Evolutionary conservation across 2,329 filamentous ascomycete genomes (phyloP).

Genomic region (Sclerotinia trifoliorum): DNA sequence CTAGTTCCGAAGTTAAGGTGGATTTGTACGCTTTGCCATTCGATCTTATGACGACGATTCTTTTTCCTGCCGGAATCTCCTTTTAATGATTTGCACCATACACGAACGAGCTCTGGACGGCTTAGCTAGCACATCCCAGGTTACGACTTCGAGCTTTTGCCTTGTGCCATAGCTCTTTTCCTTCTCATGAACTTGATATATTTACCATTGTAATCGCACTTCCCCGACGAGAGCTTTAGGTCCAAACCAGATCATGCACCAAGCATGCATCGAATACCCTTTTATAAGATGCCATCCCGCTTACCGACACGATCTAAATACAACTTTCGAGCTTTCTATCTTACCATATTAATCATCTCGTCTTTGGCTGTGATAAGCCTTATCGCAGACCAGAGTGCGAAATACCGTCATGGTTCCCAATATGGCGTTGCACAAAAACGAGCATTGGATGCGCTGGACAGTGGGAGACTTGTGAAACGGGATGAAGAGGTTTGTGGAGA

Average conservation of each 20-base stretch:
- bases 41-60: slow-evolving; percentile 4
- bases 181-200: not conserved
- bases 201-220: not conserved
- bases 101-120: not conserved
- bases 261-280: slow-evolving; percentile 32
- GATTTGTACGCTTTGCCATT: slow-evolving; percentile 7
- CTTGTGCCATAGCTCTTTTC: not conserved
- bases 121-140: not conserved
- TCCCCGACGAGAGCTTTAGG: not conserved
- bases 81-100: not conserved
- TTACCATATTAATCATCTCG: slow-evolving; percentile 38
- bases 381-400: slow-evolving; percentile 37
- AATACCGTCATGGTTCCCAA: slow-evolving; percentile 34
- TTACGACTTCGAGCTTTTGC: not conserved
- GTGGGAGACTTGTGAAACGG: slow-evolving; percentile 33
- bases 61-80: not conserved
- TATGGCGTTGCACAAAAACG: slow-evolving; percentile 36
- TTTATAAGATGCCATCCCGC: slow-evolving; percentile 27
- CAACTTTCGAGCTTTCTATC: slow-evolving; percentile 40
- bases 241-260: slow-evolving; percentile 30
- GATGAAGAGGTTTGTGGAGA: slow-evolving; percentile 38
- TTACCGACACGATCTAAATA: slow-evolving; percentile 28
- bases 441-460: slow-evolving; percentile 33
- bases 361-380: slow-evolving; percentile 37
- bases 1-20: not conserved